Base-by-base conservation (phyloP, 2,329 filamentous ascomycete species). In the Phyllosticta citribraziliensis region DNA sequence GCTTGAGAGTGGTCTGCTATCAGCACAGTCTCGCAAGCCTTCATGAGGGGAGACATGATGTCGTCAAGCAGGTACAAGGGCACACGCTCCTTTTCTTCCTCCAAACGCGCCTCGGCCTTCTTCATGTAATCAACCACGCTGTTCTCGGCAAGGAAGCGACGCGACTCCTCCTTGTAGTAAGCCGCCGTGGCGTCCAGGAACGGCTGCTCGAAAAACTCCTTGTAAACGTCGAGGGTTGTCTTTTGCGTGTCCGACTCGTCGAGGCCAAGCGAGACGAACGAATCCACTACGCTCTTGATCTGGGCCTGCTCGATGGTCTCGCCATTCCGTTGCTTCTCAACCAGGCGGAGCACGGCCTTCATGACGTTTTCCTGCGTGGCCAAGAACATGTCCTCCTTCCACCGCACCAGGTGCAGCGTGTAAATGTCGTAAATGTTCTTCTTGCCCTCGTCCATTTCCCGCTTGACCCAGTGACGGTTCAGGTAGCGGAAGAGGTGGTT, bases 91-190 rank as follows among this genome's bases (percentile, higher is more conserved):
- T 96, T 94, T 75, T 99, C 94, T 75, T 99, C 94, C 8, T 90
- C 85, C 63, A 99, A 77, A 33, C 94, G 87, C 52, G 85, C 77
- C 76, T 97, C 93, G 0, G 94, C 95, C 82, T 99, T 99, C 81
- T 97, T 97, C 94, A 99, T 97, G 77, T 97, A 99, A 72, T 99
- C 94, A 35, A 99, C 92, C 3, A 99, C 91, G 65, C 89, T 96
- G 73, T 99, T 99, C 74, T 97, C 93, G 11, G 91, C 89, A 35
- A 99, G 85, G 71, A 99, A 99, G 65, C 91, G 88, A 68, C 91
- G 90, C 20, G 94, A 97, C 74, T 99, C 95, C 54, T 88, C 86
- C 67, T 91, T 82, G 74, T 99, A 99, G 77, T 96, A 99, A 30
- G 81, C 78, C 67, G 84, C 85, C 10, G 94, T 99, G 2, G 91